Conservation (phyloP, 768 basidiomycete genomes). For the Bullera alba region DNA sequence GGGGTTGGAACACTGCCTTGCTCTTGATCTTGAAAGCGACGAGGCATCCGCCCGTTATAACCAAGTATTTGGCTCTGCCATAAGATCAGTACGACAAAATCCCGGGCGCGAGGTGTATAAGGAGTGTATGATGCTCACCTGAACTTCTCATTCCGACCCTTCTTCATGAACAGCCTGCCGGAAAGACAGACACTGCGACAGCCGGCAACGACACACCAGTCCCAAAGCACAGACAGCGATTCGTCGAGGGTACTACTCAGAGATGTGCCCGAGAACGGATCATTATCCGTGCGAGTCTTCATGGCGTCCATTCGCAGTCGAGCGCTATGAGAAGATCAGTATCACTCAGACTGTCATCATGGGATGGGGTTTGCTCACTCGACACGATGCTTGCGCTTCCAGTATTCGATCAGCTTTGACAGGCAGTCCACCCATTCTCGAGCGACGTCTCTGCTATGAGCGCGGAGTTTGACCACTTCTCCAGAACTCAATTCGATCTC, state of each 20-base stretch:
- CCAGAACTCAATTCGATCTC: constrained; percentile 68
- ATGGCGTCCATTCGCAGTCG: constrained; percentile 37
- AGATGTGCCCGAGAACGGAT: constrained; percentile 21
- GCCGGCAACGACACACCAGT: constrained; percentile 76
- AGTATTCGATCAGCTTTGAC: constrained; percentile 64
- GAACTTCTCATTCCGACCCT: constrained; percentile 68
- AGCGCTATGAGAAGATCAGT: constrained; percentile 17
- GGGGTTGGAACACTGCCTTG: constrained; percentile 55
- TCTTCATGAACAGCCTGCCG: constrained; percentile 66
- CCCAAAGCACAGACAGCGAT: constrained; percentile 62
- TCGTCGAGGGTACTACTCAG: constrained; percentile 18
- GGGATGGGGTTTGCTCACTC: constrained; percentile 49
- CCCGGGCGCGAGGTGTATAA: background rate
- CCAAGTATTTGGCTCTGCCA: constrained; percentile 61
- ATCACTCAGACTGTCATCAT: background rate
- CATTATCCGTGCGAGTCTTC: constrained; percentile 7
- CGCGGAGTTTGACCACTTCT: constrained; percentile 69
- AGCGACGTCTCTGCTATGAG: constrained; percentile 63
- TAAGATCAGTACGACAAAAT: background rate
- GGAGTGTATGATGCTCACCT: too few species aligned
- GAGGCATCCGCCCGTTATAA: constrained; percentile 69
- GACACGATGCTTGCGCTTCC: constrained; percentile 66
- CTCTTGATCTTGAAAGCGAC: constrained; percentile 64
- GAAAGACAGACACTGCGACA: constrained; percentile 69
- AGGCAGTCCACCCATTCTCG: constrained; percentile 81